Evolutionary conservation across 129 eudicot species (phyloP), one percentile per base, ranked within the genome.

Genomic region (Pseudognaphalium luteoalbum): DNA sequence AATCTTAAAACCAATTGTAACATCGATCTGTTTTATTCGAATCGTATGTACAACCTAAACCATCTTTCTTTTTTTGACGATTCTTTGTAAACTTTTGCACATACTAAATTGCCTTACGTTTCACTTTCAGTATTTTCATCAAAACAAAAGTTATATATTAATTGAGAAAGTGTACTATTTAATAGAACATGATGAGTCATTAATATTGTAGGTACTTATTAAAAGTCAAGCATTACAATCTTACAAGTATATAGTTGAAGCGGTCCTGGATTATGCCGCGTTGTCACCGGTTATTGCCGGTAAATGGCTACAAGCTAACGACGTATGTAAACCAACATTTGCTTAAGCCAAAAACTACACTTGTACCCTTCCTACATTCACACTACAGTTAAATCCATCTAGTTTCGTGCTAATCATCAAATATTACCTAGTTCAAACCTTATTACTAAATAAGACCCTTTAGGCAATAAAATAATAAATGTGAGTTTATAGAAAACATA

Each of bases 231-330:
- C 70, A 41, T 74, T 61, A 41, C 30, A 59, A 59, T 44, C 1
- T 25, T 78, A 63, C 21, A 39, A 68, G 63, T 69, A 0, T 25
- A 41, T 78, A 14, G 81, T 78, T 78, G 76, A 78, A 59, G 81
- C 60, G 61, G 81, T 69, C 76, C 81, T 35, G 15, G 6, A 32
- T 16, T 32, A 22, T 58, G 50, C 81, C 76, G 81, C 76, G 81
- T 77, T 47, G 54, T 47, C 54, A 47, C 54, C 54, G 54, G 54
- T 3, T 47, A 14, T 14, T 47, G 17, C 54, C 54, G 54, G 54
- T 47, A 14, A 47, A 69, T 44, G 66, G 34, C 37, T 11, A 47
- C n/a, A 47, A 47, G 1, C 54, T 17, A 61, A 61, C 33, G 25
- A 25, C 66, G 29, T 25, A 61, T 14, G n/a, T 19, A 9, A 12